phyloP scores from a whole-genome alignment of 225 moss, liverwort and hornwort genomes.

The Anthoceros angustus region DNA sequence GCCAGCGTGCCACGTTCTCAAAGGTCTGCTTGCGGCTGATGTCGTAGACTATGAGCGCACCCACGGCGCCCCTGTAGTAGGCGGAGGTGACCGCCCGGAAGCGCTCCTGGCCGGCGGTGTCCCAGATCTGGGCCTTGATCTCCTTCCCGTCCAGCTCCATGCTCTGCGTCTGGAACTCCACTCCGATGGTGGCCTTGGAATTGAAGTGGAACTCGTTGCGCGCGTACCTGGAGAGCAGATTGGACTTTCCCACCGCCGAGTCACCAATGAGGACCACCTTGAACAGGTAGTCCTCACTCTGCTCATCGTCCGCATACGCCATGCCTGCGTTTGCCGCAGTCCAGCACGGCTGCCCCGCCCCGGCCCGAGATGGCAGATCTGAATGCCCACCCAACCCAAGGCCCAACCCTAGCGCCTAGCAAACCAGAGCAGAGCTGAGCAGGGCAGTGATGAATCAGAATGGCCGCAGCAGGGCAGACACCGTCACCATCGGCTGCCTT shows the following conservation, averaged over 20 bases:
- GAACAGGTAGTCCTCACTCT: conserved; percentile 88
- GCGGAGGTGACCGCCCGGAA: conserved; percentile 86
- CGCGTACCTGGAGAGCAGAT: conserved; percentile 67
- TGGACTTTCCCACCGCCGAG: conserved; percentile 79
- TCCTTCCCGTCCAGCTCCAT: conserved; percentile 86
- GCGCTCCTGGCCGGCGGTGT: conserved; percentile 94
- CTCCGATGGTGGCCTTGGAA: conserved; percentile 89
- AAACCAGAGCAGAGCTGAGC: too few species aligned
- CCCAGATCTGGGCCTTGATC: conserved; percentile 95
- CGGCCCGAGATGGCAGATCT: too few species aligned
- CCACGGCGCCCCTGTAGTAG: conserved; percentile 78
- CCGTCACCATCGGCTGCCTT: too few species aligned
- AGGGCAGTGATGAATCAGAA: too few species aligned
- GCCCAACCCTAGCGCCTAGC: too few species aligned
- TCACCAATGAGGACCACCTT: conserved; percentile 89
- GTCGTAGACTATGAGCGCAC: conserved; percentile 90
- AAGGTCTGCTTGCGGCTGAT: conserved; percentile 73
- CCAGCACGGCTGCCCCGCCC: too few species aligned
- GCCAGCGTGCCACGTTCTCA: conserved; percentile 78
- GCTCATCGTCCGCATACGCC: conserved; percentile 43
- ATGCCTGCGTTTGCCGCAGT: too few species aligned
- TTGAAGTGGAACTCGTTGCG: conserved; percentile 74
- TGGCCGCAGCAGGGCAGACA: too few species aligned
- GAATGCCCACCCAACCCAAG: too few species aligned
- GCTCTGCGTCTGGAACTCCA: conserved; percentile 91